phyloP scores from a whole-genome alignment of 495 filamentous ascomycete species.

The Neurospora sp. region DNA sequence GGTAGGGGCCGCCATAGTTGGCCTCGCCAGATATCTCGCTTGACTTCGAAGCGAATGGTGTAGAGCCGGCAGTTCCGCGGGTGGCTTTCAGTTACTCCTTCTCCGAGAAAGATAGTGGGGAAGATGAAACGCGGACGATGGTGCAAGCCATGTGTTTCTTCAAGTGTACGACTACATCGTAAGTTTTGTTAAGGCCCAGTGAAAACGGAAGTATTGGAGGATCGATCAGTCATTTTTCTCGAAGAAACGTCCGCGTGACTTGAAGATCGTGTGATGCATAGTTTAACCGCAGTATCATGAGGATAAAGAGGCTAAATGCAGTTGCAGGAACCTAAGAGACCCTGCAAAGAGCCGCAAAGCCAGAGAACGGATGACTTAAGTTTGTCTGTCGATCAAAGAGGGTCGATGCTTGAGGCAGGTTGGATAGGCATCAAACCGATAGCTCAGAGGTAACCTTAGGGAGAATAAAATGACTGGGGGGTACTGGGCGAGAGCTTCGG shows the following conservation, averaged over 20 bases:
- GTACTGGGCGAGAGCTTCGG: background rate
- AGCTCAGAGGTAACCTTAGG: background rate
- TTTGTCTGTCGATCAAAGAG: background rate
- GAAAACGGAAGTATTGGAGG: background rate
- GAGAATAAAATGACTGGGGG: background rate
- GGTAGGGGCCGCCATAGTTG: background rate
- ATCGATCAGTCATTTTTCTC: background rate
- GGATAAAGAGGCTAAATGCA: background rate
- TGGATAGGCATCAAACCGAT: background rate
- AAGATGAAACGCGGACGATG: background rate
- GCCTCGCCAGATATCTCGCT: background rate
- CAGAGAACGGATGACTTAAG: background rate
- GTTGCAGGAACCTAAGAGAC: background rate
- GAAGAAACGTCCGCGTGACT: background rate
- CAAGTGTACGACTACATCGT: background rate
- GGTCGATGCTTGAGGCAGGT: background rate
- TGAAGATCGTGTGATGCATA: background rate
- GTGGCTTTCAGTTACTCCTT: background rate
- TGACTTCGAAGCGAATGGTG: background rate
- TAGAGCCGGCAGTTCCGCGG: background rate
- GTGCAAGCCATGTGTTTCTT: background rate
- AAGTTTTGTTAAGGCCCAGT: background rate
- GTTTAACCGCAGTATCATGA: background rate
- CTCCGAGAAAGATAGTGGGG: background rate
- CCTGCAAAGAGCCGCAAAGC: background rate